Conservation (phyloP, 371 early-diverging fungal genomes). For the Lichtheimia corymbifera region DNA sequence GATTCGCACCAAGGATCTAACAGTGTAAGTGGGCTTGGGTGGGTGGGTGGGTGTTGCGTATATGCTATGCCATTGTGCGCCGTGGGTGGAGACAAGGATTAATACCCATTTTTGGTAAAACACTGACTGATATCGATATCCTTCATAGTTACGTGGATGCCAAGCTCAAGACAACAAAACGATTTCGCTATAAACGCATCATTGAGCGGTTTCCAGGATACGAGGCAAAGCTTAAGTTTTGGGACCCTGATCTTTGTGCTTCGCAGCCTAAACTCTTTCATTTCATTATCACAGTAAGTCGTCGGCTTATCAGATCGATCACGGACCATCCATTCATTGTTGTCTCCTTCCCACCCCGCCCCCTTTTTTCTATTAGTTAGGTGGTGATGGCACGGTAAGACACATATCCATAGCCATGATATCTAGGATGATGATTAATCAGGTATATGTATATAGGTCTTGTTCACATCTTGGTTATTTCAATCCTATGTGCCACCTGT, state of each 20-base stretch:
- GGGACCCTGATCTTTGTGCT: slow-evolving; percentile 80
- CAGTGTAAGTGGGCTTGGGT: slow-evolving; percentile 47
- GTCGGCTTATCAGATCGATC: slow-evolving; percentile 4
- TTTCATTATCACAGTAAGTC: slow-evolving; percentile 75
- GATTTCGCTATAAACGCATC: slow-evolving; percentile 55
- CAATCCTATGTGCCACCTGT: slow-evolving; percentile 90
- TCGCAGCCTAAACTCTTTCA: slow-evolving; percentile 71
- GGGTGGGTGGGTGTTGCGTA: no score
- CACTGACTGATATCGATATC: slow-evolving; percentile 6
- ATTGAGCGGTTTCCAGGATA: slow-evolving; percentile 27
- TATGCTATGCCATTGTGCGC: no score
- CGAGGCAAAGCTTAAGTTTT: slow-evolving; percentile 60
- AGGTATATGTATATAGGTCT: slow-evolving; percentile 21
- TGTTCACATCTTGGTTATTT: slow-evolving; percentile 91
- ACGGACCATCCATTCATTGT: slow-evolving; percentile 35
- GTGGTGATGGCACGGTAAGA: slow-evolving; percentile 89
- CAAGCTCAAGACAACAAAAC: slow-evolving; percentile 55
- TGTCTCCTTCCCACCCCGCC: not conserved
- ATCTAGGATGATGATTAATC: slow-evolving; percentile 50
- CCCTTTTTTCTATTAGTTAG: slow-evolving; percentile 52
- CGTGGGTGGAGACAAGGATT: no score
- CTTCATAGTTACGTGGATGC: slow-evolving; percentile 63
- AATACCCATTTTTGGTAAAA: not conserved
- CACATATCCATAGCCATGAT: slow-evolving; percentile 73
- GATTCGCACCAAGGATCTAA: slow-evolving; percentile 60